Evolutionary conservation across 2,329 filamentous ascomycete species (phyloP).

Genomic region (Sphaceloma murrayae): DNA sequence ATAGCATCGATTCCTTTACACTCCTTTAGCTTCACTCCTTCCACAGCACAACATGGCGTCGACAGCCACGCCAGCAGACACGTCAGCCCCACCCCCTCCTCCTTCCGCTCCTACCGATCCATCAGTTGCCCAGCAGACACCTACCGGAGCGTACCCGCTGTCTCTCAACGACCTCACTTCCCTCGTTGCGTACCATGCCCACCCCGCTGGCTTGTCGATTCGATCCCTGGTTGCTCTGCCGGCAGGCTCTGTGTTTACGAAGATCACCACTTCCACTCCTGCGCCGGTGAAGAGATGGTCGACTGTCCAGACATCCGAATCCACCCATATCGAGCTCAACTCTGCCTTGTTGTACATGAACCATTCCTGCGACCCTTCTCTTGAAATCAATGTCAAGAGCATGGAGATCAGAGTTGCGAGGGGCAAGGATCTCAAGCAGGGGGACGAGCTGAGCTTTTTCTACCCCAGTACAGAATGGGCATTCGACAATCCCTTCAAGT

Average conservation of each 20-base stretch:
- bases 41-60: no score
- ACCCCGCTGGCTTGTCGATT: slow-evolving; percentile 35
- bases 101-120: slow-evolving; percentile 13
- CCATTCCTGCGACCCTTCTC: slow-evolving; percentile 44
- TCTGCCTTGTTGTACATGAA: slow-evolving; percentile 49
- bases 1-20: neutral
- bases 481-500: slow-evolving; percentile 40
- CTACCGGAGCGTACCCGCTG: slow-evolving; percentile 21
- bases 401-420: slow-evolving; percentile 23
- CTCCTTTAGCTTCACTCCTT: no score
- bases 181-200: slow-evolving; percentile 32
- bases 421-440: slow-evolving; percentile 31
- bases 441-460: slow-evolving; percentile 40
- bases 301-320: slow-evolving; percentile 42
- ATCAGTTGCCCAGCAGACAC: slow-evolving; percentile 9
- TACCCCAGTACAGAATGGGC: slow-evolving; percentile 43
- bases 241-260: slow-evolving; percentile 41
- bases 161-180: slow-evolving; percentile 29
- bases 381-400: slow-evolving; percentile 41
- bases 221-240: slow-evolving; percentile 43
- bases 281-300: slow-evolving; percentile 38
- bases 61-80: neutral
- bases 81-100: slow-evolving; percentile 6
- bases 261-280: slow-evolving; percentile 40
- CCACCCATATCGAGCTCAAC: slow-evolving; percentile 48